Conservation (phyloP, 768 basidiomycete species). For the Boletus coccyginus region DNA sequence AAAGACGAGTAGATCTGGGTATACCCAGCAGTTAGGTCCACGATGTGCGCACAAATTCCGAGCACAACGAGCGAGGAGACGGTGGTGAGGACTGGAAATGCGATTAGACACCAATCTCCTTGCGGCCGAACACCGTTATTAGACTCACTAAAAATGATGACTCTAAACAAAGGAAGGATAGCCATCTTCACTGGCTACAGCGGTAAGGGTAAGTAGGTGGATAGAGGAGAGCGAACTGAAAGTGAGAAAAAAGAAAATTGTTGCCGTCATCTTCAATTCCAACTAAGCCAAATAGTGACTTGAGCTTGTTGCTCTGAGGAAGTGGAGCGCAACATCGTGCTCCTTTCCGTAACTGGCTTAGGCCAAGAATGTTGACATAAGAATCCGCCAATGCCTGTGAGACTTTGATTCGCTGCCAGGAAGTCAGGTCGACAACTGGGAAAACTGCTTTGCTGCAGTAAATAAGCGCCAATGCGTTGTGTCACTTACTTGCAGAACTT, state of each 20-base stretch:
- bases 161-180: constrained; percentile 25
- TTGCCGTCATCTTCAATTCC: background rate
- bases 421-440: background rate
- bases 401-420: background rate
- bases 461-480: background rate
- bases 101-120: background rate
- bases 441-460: background rate
- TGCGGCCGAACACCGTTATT: background rate
- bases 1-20: constrained; percentile 1
- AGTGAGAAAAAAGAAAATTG: background rate
- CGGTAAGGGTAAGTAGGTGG: background rate
- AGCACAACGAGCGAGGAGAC: constrained; percentile 19
- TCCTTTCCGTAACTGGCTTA: background rate
- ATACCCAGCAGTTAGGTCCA: constrained; percentile 9
- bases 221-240: background rate
- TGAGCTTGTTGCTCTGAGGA: background rate
- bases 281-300: background rate
- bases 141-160: constrained; percentile 21
- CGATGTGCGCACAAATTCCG: constrained; percentile 22
- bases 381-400: background rate
- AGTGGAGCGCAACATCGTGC: background rate
- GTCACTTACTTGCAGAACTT: background rate
- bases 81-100: constrained; percentile 9
- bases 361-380: constrained; percentile 9
- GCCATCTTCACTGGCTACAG: constrained; percentile 15